A percentile compares a stretch with the other conserved stretches of the same genome.
Conservation (phyloP, 768 basidiomycete species). For the Galerina marginata region DNA sequence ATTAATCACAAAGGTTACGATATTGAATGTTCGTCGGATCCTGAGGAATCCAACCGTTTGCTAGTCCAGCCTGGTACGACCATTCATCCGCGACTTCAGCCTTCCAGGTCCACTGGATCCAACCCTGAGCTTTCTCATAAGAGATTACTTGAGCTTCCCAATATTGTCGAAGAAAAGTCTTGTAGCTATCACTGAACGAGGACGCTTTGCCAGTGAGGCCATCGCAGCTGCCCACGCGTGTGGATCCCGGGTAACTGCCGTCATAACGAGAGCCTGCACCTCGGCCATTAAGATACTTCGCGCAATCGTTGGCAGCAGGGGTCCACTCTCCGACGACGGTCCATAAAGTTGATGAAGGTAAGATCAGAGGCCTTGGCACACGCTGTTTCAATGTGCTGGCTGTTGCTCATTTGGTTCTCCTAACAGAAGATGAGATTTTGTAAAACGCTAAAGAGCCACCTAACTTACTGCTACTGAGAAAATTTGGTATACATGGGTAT, state of each 20-base stretch:
- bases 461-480: conserved; percentile 58
- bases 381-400: conserved; percentile 60
- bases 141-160: conserved; percentile 86
- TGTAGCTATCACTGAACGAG: conserved; percentile 76
- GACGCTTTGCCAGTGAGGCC: conserved; percentile 73
- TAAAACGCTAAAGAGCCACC: neutral
- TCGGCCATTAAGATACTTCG: conserved; percentile 84
- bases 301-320: conserved; percentile 75
- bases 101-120: conserved; percentile 88
- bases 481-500: conserved; percentile 80
- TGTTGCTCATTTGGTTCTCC: conserved; percentile 46
- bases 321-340: conserved; percentile 88
- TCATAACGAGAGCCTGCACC: conserved; percentile 71
- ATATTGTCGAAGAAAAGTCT: conserved; percentile 75
- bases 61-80: conserved; percentile 83
- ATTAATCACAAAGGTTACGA: conserved; percentile 36
- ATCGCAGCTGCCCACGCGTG: conserved; percentile 69
- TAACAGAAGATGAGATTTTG: conserved; percentile 18
- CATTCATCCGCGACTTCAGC: conserved; percentile 85
- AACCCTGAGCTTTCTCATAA: conserved; percentile 66
- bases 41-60: conserved; percentile 84
- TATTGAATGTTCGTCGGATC: conserved; percentile 52
- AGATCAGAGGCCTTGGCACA: conserved; percentile 54
- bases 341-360: conserved; percentile 66
- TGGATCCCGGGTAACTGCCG: conserved; percentile 66